A percentile compares a stretch with the other conserved stretches of the same genome.
These are phyloP conservation scores for Protomyces gravidus DNA, from an alignment of 1,139 yeast genomes.

Conservation along the genomic window DNA sequence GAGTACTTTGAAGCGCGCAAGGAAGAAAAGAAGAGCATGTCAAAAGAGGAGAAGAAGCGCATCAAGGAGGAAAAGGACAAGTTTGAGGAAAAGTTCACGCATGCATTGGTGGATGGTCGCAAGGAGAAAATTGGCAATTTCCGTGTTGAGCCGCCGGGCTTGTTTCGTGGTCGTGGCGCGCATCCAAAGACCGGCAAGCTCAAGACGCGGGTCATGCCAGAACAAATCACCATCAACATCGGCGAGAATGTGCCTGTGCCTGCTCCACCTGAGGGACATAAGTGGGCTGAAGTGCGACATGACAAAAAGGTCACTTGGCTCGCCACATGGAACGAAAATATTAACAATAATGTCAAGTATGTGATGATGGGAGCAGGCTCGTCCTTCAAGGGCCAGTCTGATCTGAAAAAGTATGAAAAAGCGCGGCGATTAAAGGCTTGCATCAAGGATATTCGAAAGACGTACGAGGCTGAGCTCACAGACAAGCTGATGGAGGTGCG, in stretches of 20 bases:
- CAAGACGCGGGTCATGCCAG: slow-evolving; percentile 67
- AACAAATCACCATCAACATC: slow-evolving; percentile 79
- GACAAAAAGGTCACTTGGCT: slow-evolving; percentile 93
- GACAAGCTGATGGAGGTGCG: slow-evolving; percentile 77
- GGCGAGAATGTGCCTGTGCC: slow-evolving; percentile 72
- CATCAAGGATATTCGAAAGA: slow-evolving; percentile 67
- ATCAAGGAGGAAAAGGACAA: slow-evolving; percentile 68
- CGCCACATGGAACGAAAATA: slow-evolving; percentile 95
- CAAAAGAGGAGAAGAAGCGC: slow-evolving; percentile 67
- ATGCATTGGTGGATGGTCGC: slow-evolving; percentile 78
- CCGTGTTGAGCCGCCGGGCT: slow-evolving; percentile 91
- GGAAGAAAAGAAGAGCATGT: slow-evolving; percentile 64
- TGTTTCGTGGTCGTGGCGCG: slow-evolving; percentile 93
- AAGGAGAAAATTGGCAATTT: slow-evolving; percentile 91
- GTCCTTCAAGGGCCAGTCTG: slow-evolving; percentile 85
- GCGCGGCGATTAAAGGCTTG: slow-evolving; percentile 61
- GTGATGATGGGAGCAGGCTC: slow-evolving; percentile 90
- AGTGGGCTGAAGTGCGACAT: slow-evolving; percentile 85
- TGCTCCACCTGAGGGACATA: slow-evolving; percentile 76
- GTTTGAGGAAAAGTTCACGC: slow-evolving; percentile 74
- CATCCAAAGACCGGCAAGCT: slow-evolving; percentile 94
- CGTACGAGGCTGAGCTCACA: slow-evolving; percentile 66
- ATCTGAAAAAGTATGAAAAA: slow-evolving; percentile 84
- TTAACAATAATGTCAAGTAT: slow-evolving; percentile 75
- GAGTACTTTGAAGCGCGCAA: slow-evolving; percentile 66